phyloP scores from a whole-genome alignment of 192 early-diverging fungal species.

The Podochytrium sp. region DNA sequence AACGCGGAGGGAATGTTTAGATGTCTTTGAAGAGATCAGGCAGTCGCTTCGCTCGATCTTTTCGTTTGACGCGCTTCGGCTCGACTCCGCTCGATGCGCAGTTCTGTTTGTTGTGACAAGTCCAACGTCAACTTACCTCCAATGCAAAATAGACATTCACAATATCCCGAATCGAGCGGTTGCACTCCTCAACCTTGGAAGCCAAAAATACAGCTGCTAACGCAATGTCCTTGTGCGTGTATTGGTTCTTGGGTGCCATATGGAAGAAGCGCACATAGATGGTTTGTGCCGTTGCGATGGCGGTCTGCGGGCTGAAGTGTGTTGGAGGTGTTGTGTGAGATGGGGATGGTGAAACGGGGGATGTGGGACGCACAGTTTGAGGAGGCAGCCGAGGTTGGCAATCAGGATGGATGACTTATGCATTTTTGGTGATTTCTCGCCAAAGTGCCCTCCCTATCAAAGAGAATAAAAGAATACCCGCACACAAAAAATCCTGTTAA shows the following conservation, averaged over 20 bases:
- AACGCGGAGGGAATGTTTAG: too few relatives aligned
- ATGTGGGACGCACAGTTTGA: too few relatives aligned
- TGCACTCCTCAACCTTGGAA: slow-evolving; percentile 74
- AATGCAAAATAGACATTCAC: slow-evolving; percentile 75
- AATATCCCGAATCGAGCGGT: slow-evolving; percentile 77
- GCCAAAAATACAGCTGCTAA: slow-evolving; percentile 51
- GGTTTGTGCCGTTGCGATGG: slow-evolving; percentile 95
- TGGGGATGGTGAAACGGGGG: too few relatives aligned
- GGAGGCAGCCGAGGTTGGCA: too few relatives aligned
- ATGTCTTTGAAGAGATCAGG: too few relatives aligned
- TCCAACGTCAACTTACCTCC: background rate
- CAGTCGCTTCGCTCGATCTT: slow-evolving; percentile 29
- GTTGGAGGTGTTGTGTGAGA: too few relatives aligned
- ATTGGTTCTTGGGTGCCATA: slow-evolving; percentile 72
- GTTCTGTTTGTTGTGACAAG: background rate
- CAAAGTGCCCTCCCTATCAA: too few relatives aligned
- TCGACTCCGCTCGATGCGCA: background rate
- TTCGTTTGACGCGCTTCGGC: slow-evolving; percentile 13
- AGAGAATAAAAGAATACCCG: background rate
- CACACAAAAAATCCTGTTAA: background rate
- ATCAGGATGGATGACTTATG: too few relatives aligned
- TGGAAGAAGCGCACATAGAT: slow-evolving; percentile 94
- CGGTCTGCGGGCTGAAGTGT: slow-evolving; percentile 91
- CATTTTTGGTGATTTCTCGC: too few relatives aligned
- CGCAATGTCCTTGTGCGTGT: slow-evolving; percentile 60